Conservation (phyloP, 2,329 filamentous ascomycete species). For the Sporothrix globosa region DNA sequence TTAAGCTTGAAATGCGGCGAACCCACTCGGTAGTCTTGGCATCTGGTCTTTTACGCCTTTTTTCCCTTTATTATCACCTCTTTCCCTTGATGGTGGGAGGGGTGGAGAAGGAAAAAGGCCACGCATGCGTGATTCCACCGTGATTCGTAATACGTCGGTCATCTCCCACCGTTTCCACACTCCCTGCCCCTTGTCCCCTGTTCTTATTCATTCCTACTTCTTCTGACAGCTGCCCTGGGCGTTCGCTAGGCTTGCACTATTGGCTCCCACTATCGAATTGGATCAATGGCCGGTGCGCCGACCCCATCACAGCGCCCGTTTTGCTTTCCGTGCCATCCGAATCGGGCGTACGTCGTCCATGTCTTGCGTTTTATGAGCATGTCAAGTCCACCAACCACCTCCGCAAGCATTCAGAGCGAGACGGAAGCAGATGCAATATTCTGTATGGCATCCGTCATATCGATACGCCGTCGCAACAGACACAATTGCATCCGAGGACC, state of each 20-base stretch:
- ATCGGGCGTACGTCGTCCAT: conserved; percentile 12
- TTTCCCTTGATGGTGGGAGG: not conserved
- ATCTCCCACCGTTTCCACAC: conserved; percentile 10
- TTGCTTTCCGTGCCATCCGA: conserved; percentile 27
- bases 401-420: not conserved
- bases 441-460: not conserved
- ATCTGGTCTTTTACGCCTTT: conserved; percentile 7
- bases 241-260: not conserved
- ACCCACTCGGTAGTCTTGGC: conserved; percentile 36
- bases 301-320: too few relatives aligned
- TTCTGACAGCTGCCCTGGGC: not conserved
- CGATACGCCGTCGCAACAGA: not conserved
- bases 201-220: not conserved
- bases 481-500: not conserved
- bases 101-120: not conserved
- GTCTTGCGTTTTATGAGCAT: conserved; percentile 11
- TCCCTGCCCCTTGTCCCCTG: too few relatives aligned
- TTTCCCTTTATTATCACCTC: not conserved
- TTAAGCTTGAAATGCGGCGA: conserved; percentile 40
- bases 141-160: conserved; percentile 23
- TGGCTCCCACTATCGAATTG: conserved; percentile 5
- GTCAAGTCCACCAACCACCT: not conserved
- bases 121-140: conserved; percentile 22
- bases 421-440: conserved; percentile 7
- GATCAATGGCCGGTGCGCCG: too few relatives aligned